phyloP scores from a whole-genome alignment of 2,329 filamentous ascomycete species.

The Bipolaris bicolor region DNA sequence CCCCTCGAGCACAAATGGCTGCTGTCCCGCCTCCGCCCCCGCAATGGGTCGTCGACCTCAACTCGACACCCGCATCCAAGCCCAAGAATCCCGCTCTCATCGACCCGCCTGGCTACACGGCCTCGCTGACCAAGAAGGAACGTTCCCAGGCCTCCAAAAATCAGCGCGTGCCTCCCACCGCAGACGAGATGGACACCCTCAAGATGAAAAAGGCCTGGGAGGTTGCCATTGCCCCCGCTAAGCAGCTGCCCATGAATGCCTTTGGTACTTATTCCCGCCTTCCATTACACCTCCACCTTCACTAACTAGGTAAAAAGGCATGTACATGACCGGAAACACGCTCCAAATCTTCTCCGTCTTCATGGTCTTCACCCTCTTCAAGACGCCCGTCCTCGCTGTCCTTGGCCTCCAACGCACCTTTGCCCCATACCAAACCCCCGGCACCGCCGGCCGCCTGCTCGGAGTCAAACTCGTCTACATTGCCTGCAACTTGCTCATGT shows the following conservation, averaged over 20 bases:
- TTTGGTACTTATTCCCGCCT: constrained; percentile 65
- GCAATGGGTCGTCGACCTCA: constrained; percentile 83
- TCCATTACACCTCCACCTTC: neutral
- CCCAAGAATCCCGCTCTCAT: constrained; percentile 71
- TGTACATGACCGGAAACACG: constrained; percentile 99
- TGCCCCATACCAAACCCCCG: constrained; percentile 84
- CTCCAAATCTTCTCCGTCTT: constrained; percentile 99
- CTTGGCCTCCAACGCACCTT: constrained; percentile 87
- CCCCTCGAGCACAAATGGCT: constrained; percentile 22
- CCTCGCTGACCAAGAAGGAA: constrained; percentile 52
- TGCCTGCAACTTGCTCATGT: constrained; percentile 79
- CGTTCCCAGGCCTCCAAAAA: constrained; percentile 45
- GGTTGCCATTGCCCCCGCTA: constrained; percentile 88
- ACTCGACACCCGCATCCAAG: constrained; percentile 69
- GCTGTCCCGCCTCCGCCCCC: constrained; percentile 60
- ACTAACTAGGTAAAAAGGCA: constrained; percentile 55
- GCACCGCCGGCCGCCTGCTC: constrained; percentile 74
- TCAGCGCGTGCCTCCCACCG: constrained; percentile 70
- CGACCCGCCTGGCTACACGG: constrained; percentile 85
- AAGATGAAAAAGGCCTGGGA: constrained; percentile 99
- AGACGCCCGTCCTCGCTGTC: constrained; percentile 87
- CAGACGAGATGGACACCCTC: constrained; percentile 89
- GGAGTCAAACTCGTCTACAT: constrained; percentile 89
- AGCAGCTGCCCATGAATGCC: constrained; percentile 94
- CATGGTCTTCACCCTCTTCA: constrained; percentile 99